Evolutionary conservation across 2,329 filamentous ascomycete genomes (phyloP), one percentile per base, ranked within the genome.

Genomic region (Scytalidium lignicola): DNA sequence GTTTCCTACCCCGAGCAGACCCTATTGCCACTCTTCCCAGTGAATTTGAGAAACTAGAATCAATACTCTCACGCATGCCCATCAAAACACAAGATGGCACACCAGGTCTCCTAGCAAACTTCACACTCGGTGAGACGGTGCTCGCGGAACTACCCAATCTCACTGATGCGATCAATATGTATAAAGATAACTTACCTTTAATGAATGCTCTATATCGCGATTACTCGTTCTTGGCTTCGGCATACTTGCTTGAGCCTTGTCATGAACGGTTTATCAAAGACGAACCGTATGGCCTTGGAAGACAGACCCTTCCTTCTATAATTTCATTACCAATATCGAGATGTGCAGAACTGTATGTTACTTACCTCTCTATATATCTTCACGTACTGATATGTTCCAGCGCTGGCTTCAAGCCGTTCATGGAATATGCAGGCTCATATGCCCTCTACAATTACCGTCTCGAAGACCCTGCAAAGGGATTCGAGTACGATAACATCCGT

Each of bases 221-320:
- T 71, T 96, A 96, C 67, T 88, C 87, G 13, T 96, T 96, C 74
- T 72, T 96, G 23, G 87, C 90, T 4, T 95, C 88, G 20, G 88
- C 90, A 0, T 96, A 95, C 65, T 75, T 96, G 23, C 82, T 96
- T 23, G 91, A 96, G 74, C 91, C 91, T 10, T 96, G 91, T 67
- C 91, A 93, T 69, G 78, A 89, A 70, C 79, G 78, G 37, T 84
- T 82, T 61, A 60, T 85, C 52, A 84, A 80, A 67, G 86, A 85
- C 0, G 82, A 88, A 64, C 75, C 76, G 1, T 96, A 96, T 65
- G 90, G 90, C 0, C 71, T 95, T 41, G 90, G 83, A 3, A 74
- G 90, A 41, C 79, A 90, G 51, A 74, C 79, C 19, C 69, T 96
- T 59, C 91, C 91, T 1, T 76, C 77, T 46, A 79, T 82, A 59